phyloP scores from a whole-genome alignment of 441 rosid species.

The Erodium moschatum region DNA sequence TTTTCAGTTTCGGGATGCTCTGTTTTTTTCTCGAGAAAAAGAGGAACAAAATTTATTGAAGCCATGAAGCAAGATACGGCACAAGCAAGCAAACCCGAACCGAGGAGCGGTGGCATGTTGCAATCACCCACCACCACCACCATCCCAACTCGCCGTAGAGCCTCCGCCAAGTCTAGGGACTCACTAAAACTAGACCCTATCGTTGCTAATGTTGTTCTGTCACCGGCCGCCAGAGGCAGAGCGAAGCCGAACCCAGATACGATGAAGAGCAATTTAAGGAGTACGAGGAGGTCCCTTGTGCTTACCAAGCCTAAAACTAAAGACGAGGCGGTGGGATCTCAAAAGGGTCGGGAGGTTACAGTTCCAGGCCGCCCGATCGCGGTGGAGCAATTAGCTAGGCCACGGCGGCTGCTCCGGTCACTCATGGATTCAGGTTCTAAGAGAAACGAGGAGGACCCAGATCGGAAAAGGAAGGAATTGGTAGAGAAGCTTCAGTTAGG shows the following conservation, averaged over 20 bases:
- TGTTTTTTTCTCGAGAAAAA: not conserved
- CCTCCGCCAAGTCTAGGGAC: conserved; percentile 33
- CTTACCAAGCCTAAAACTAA: conserved; percentile 41
- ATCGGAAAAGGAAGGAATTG: conserved; percentile 31
- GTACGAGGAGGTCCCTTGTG: conserved; percentile 32
- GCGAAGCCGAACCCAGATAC: conserved; percentile 37
- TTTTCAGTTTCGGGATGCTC: not conserved
- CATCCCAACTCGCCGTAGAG: conserved; percentile 38
- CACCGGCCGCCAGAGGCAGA: conserved; percentile 23
- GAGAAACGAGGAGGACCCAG: conserved; percentile 25
- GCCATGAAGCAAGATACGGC: conserved; percentile 1
- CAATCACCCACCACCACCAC: conserved; percentile 22
- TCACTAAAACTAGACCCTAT: conserved; percentile 22
- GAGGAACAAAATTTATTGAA: not conserved
- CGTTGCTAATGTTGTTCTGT: not conserved
- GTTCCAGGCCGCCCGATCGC: conserved; percentile 27
- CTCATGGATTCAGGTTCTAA: conserved; percentile 18
- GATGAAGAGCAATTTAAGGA: conserved; percentile 28
- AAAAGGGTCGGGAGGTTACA: conserved; percentile 27
- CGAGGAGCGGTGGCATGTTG: conserved; percentile 19
- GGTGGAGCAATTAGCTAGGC: conserved; percentile 47
- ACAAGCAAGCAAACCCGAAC: conserved; percentile 20
- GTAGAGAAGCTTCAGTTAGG: conserved; percentile 39
- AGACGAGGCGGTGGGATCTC: conserved; percentile 37
- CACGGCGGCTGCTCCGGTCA: conserved; percentile 31